A percentile compares a stretch with the other conserved stretches of the same genome.
Conservation (phyloP, 257 asterid species). For the Solanum medicagineum region DNA sequence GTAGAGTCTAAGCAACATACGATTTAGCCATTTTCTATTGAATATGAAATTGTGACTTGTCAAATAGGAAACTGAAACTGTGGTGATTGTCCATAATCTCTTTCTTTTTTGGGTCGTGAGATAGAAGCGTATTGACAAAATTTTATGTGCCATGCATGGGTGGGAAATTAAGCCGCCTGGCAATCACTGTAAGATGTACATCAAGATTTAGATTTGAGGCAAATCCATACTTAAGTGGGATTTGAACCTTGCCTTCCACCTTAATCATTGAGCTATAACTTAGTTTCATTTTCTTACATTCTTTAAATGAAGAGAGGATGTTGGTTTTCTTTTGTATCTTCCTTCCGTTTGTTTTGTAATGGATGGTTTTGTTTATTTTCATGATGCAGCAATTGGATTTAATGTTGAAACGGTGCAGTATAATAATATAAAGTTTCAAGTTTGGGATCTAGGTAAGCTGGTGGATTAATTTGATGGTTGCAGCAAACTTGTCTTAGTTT, state of each 20-base stretch:
- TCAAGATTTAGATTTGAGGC: background rate
- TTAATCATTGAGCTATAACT: background rate
- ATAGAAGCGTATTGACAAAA: background rate
- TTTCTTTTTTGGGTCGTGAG: background rate
- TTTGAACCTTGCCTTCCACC: background rate
- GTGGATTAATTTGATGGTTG: background rate
- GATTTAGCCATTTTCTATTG: background rate
- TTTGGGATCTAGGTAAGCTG: conserved; percentile 84
- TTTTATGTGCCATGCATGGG: background rate
- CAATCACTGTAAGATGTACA: background rate
- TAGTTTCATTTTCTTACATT: background rate
- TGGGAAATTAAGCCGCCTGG: background rate
- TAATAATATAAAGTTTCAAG: conserved; percentile 80
- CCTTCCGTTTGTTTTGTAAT: background rate
- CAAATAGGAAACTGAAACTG: background rate
- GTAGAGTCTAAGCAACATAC: too few relatives aligned
- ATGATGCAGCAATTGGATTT: conserved; percentile 79
- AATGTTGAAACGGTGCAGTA: conserved; percentile 93
- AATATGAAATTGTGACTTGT: background rate
- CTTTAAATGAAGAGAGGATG: background rate
- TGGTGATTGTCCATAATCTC: background rate
- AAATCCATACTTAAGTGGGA: background rate
- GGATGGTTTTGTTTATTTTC: background rate
- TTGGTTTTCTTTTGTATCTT: background rate
- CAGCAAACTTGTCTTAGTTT: background rate